A percentile compares a stretch with the other conserved stretches of the same genome.
phyloP scores from a whole-genome alignment of 179 eudicot genomes.

The Beta lomatogona region DNA sequence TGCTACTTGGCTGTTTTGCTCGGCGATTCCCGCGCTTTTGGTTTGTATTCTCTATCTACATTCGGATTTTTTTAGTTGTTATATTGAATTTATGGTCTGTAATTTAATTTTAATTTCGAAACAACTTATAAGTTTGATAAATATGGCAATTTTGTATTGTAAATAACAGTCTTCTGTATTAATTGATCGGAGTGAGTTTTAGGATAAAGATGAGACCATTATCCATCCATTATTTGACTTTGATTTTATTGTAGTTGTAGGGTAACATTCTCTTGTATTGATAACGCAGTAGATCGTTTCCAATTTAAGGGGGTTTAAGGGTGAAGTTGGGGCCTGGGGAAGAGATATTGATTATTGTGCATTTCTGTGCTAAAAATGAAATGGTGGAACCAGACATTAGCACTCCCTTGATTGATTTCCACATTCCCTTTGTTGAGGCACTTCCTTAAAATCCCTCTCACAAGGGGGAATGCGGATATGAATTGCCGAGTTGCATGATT shows the following conservation, averaged over 20 bases:
- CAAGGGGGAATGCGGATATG: background rate
- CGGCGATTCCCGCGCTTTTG: conserved; percentile 84
- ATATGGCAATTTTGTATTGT: background rate
- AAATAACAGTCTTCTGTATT: no score
- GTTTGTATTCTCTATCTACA: conserved; percentile 40
- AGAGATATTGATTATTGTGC: no score
- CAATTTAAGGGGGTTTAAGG: no score
- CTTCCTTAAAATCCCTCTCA: background rate
- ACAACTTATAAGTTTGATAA: background rate
- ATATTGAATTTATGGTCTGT: background rate
- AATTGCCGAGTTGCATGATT: background rate
- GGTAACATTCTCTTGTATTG: background rate
- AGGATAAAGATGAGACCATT: no score
- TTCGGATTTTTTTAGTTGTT: background rate
- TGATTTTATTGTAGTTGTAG: background rate
- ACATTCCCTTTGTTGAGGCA: background rate
- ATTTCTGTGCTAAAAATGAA: no score
- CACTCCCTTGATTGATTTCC: background rate
- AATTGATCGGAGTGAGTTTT: background rate
- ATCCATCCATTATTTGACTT: no score
- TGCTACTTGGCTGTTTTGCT: conserved; percentile 70
- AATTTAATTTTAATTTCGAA: background rate
- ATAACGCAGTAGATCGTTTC: background rate
- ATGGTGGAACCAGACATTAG: no score
- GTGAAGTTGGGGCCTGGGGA: no score